A percentile compares a stretch with the other conserved stretches of the same genome.
phyloP scores from a whole-genome alignment of 306 rosid genomes.

The Ormosia semicastrata region DNA sequence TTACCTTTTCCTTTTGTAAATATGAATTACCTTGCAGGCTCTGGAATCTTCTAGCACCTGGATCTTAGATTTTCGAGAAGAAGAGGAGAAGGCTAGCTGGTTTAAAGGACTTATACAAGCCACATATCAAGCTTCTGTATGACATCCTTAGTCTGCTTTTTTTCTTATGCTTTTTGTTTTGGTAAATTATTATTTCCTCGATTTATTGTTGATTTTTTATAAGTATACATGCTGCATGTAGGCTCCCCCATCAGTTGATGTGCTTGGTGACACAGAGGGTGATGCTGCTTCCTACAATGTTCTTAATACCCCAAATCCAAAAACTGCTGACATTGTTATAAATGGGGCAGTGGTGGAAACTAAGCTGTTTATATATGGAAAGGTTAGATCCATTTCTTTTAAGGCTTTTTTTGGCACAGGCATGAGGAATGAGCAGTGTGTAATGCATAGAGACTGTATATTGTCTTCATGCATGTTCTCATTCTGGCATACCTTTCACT shows the following conservation, averaged over 20 bases:
- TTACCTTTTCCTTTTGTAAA: not conserved
- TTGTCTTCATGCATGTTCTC: not conserved
- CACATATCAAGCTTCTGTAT: constrained; percentile 94
- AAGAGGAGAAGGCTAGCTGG: constrained; percentile 74
- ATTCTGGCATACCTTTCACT: not conserved
- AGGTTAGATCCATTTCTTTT: constrained; percentile 49
- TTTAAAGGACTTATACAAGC: constrained; percentile 81
- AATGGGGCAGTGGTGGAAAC: constrained; percentile 83
- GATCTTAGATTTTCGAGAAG: constrained; percentile 74
- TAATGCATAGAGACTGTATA: not conserved
- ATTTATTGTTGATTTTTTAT: not conserved
- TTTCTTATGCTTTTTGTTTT: not conserved
- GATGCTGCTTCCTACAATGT: constrained; percentile 39
- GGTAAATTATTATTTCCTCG: constrained; percentile 1
- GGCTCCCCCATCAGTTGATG: constrained; percentile 71
- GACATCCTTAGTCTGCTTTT: not conserved
- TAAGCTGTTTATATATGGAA: constrained; percentile 81
- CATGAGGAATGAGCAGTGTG: not conserved
- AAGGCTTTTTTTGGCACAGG: constrained; percentile 1
- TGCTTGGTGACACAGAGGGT: constrained; percentile 48
- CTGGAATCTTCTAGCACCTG: constrained; percentile 92
- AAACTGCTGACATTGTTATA: constrained; percentile 75
- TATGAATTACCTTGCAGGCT: constrained; percentile 47
- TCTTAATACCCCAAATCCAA: constrained; percentile 39
- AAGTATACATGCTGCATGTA: constrained; percentile 38